Evolutionary conservation across 495 filamentous ascomycete species (phyloP).

Genomic region (Letharia columbiana): DNA sequence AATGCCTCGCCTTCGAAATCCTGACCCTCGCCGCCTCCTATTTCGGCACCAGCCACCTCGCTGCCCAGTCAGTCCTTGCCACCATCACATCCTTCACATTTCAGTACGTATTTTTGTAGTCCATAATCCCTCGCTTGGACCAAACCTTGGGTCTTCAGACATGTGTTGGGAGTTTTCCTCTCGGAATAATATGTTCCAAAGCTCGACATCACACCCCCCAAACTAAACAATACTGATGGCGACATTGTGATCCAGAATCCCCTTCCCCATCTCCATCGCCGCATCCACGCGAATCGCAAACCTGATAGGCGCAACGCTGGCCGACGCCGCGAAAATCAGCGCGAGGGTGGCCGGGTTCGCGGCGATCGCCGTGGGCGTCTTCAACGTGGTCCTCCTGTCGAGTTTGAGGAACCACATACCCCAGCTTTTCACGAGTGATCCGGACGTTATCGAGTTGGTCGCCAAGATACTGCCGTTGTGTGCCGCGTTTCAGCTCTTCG

Average conservation of each 20-base stretch:
- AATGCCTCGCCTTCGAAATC: constrained; percentile 78
- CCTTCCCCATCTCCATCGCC: constrained; percentile 56
- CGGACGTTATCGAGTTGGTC: constrained; percentile 68
- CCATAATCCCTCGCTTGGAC: too few relatives aligned
- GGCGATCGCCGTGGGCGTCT: constrained; percentile 58
- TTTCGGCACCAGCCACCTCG: constrained; percentile 59
- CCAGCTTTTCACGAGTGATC: constrained; percentile 68
- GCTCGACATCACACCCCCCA: background rate
- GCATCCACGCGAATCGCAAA: constrained; percentile 57
- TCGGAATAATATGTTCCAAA: background rate
- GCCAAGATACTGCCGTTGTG: constrained; percentile 65
- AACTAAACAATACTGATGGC: background rate
- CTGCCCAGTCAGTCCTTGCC: constrained; percentile 58
- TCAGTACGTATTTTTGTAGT: constrained; percentile 30
- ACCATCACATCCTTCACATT: constrained; percentile 54
- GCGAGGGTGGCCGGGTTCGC: constrained; percentile 60
- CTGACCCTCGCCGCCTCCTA: constrained; percentile 64
- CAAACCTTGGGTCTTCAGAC: background rate
- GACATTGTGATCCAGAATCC: constrained; percentile 30
- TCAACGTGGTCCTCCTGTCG: constrained; percentile 64
- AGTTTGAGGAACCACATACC: constrained; percentile 60
- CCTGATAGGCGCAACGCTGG: constrained; percentile 59
- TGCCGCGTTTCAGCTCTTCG: constrained; percentile 82
- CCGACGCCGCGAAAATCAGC: constrained; percentile 59
- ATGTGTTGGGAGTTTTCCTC: background rate